Evolutionary conservation across 768 basidiomycete species (phyloP), one percentile per base, ranked within the genome.

Genomic region (Phaeolepiota aurea): DNA sequence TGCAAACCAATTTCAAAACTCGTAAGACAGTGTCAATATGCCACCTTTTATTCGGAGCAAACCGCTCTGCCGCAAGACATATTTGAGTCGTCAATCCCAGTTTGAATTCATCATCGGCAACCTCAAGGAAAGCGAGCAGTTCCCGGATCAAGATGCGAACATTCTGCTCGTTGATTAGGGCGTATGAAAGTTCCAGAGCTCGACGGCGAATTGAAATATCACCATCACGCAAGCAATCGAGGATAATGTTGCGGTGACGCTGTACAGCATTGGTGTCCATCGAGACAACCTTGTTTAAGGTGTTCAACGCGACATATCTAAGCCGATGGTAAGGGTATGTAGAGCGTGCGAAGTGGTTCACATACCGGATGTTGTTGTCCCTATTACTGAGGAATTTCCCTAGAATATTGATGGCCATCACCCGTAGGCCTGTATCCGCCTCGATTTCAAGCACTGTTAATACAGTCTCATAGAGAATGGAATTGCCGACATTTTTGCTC

Each of bases 381-480:
- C 89, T 75, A 63, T 99, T 99, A 57, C 88, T 84, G 56, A 99
- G 67, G 67, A 98, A 98, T 63, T 97, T 98, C 41, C 96, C 96
- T 22, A 99, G 74, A 43, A 98, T 98, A 58, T 99, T 99, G 61
- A 99, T 99, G 0, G 96, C 96, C 96, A 99, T 97, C 33, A 98
- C 93, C 1, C 96, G 82, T 15, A 99, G 66, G 14, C 92, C 91
- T 31, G 79, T 85, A 57, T 99, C 96, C 9, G 96, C 93, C 54
- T 99, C 92, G 46, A 98, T 98, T 49, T 99, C 94, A 35, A 99
- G 71, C 13, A 99, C 84, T 1, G 93, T 91, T 47, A 98, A 71
- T 4, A 97, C 94, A 0, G 94, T 94, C 65, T 99, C 96, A 58
- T 99, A 99, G 21, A 99, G 63, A 47, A 99, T 97, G 3, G 94